Base-by-base conservation (phyloP, 1,139 yeast species). In the Kurtzmaniella quercitrusa region DNA sequence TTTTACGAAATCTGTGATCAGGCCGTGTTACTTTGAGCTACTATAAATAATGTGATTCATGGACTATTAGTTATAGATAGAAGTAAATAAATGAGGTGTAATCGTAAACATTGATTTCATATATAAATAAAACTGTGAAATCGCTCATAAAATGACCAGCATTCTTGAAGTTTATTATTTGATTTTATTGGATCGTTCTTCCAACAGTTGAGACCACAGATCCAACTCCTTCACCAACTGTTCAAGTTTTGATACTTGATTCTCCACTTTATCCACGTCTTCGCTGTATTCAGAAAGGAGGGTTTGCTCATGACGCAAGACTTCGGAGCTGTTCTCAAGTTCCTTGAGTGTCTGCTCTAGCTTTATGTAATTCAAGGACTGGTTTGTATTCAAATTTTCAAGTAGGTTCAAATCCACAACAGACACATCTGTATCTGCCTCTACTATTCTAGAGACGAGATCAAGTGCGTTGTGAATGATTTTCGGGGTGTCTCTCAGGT, bases 381-480 rank as follows among this genome's bases (percentile, higher is more conserved):
- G 79, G 44, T 78, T 69, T 16, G 84, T 80, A 54, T 81, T 81
- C 43, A 78, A 59, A 50, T 78, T 76, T 45, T 78, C 80, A 38
- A 80, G 51, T 9, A 77, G 56, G 49, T 74, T 77, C 50, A 81
- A 60, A 47, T 79, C 84, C 16, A 73, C 63, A 6, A 76, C 63
- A 2, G 82, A 68, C 5, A 69, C 68, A 42, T 77, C 80, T 0
- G 84, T 76, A 46, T 81, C 87, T 1, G 75, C 60, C 35, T 79
- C 84, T 2, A 79, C 54, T 3, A 74, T 45, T 35, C 51, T 52
- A 2, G 66, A 53, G n/a, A 57, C 44, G n/a, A 53, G 40, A 44
- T 59, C 58, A 33, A 71, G 53, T 1, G 71, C 68, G 43, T 59
- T 64, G 40, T 59, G 54, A 6, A 61, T 54, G 12, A 67, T 47